phyloP scores from a whole-genome alignment of 2,329 filamentous ascomycete species.

The Drechslerella dactyloides region DNA sequence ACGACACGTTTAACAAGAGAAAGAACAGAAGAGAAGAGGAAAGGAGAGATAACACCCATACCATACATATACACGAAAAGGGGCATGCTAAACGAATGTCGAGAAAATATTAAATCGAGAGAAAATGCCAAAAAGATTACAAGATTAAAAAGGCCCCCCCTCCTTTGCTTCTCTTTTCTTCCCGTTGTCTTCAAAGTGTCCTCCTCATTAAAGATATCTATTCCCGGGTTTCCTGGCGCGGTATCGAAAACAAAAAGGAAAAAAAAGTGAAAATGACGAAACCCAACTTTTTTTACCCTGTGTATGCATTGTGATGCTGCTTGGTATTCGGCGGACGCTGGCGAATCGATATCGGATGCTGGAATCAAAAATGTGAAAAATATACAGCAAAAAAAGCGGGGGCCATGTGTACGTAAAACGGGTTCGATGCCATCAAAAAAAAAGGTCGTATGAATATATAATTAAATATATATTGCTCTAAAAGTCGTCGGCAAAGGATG shows the following conservation, averaged over 20 bases:
- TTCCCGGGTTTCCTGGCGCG: constrained; percentile 10
- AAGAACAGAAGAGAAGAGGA: constrained; percentile 2
- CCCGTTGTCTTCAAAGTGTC: constrained; percentile 3
- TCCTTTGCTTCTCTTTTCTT: constrained; percentile 5
- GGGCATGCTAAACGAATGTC: constrained; percentile 10
- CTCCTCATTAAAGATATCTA: constrained; percentile 39
- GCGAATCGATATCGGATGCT: constrained; percentile 33
- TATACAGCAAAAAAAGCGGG: constrained; percentile 39
- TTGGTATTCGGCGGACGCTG: constrained; percentile 8
- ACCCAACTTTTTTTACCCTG: constrained; percentile 33
- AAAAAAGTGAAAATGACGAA: constrained; percentile 14
- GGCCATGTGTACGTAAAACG: constrained; percentile 20
- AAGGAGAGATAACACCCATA: constrained; percentile 20
- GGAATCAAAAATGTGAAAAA: constrained; percentile 44
- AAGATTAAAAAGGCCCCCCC: constrained; percentile 20
- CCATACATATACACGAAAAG: constrained; percentile 21
- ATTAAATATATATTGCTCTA: constrained; percentile 31
- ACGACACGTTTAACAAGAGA: background rate
- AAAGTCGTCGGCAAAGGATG: constrained; percentile 41
- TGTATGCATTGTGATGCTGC: constrained; percentile 12
- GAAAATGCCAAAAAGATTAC: constrained; percentile 25
- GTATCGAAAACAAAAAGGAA: constrained; percentile 12
- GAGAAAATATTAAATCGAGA: constrained; percentile 8
- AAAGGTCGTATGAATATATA: constrained; percentile 43
- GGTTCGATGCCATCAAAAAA: constrained; percentile 43